Percentiles rank a stretch among this genome's conserved stretches.
Evolutionary conservation across 1,284 basidiomycete genomes (phyloP).

Genomic region (Spongispora temasekensis): DNA sequence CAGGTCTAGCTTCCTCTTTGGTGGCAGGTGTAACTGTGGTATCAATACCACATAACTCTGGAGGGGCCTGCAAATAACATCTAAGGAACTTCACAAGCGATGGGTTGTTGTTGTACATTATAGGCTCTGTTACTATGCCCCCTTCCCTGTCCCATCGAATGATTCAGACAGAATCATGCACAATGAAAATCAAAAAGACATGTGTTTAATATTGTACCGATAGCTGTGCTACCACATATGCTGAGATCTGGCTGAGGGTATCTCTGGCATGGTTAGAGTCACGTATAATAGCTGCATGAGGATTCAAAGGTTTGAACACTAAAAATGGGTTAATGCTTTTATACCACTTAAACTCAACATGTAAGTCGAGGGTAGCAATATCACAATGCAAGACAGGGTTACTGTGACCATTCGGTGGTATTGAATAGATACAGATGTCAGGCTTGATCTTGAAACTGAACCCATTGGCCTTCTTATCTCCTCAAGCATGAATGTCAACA

Average conservation of each 20-base stretch:
- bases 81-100: not conserved
- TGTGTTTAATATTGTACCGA: not conserved
- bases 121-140: not conserved
- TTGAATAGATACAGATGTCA: not conserved
- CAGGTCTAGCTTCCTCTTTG: not conserved
- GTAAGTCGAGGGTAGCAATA: not conserved
- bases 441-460: not conserved
- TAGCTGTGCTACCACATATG: not conserved
- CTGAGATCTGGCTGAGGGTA: not conserved
- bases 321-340: not conserved
- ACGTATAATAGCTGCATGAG: too few relatives aligned
- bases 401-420: not conserved
- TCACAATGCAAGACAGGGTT: not conserved
- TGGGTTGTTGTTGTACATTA: not conserved
- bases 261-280: not conserved
- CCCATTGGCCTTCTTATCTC: not conserved
- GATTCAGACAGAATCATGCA: not conserved
- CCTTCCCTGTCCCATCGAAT: constrained; percentile 1
- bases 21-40: not conserved
- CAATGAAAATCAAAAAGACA: not conserved
- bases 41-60: not conserved
- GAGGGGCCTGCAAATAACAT: not conserved
- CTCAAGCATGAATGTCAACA: not conserved
- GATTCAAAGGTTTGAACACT: not conserved
- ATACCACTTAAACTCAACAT: not conserved